A percentile compares a stretch with the other conserved stretches of the same genome.
Conservation (phyloP, 768 basidiomycete species). For the Rhizopogon rudus region DNA sequence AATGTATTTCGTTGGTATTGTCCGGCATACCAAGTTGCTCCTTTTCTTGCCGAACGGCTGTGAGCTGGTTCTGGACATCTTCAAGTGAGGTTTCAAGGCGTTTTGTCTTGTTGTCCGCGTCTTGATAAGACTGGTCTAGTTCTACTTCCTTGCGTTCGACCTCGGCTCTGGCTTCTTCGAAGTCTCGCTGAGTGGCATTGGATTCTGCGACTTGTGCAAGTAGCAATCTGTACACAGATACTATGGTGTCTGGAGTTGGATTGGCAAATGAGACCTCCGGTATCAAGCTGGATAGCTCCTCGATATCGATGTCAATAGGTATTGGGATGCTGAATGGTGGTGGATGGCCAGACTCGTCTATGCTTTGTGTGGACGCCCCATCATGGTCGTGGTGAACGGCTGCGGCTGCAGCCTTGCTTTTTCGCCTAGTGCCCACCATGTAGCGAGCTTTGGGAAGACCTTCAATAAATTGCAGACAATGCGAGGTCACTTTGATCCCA, state of each 20-base stretch:
- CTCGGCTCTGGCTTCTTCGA: slow-evolving; percentile 69
- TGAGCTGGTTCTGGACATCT: slow-evolving; percentile 49
- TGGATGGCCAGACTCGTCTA: slow-evolving; percentile 30
- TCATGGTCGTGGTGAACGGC: slow-evolving; percentile 28
- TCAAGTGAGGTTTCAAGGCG: slow-evolving; percentile 54
- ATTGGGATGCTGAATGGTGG: slow-evolving; percentile 35
- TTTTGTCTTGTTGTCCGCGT: slow-evolving; percentile 57
- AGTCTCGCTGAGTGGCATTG: slow-evolving; percentile 52
- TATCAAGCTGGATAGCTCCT: slow-evolving; percentile 51
- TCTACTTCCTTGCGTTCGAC: slow-evolving; percentile 73
- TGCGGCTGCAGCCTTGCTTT: slow-evolving; percentile 50
- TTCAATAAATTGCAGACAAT: slow-evolving; percentile 1
- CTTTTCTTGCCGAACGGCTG: slow-evolving; percentile 53
- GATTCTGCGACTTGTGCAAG: slow-evolving; percentile 51
- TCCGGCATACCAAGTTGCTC: slow-evolving; percentile 52
- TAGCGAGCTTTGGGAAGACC: not conserved
- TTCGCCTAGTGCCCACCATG: slow-evolving; percentile 54
- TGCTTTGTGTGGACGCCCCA: slow-evolving; percentile 25
- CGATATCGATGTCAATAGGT: slow-evolving; percentile 65
- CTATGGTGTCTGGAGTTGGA: slow-evolving; percentile 54
- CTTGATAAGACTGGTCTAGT: slow-evolving; percentile 79
- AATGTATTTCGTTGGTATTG: not conserved
- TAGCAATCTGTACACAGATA: slow-evolving; percentile 59
- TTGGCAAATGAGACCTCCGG: slow-evolving; percentile 55
- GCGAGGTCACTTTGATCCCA: slow-evolving; percentile 12